Evolutionary conservation across 345 rosid genomes (phyloP), one percentile per base, ranked within the genome.

Genomic region (Linum lewisii): DNA sequence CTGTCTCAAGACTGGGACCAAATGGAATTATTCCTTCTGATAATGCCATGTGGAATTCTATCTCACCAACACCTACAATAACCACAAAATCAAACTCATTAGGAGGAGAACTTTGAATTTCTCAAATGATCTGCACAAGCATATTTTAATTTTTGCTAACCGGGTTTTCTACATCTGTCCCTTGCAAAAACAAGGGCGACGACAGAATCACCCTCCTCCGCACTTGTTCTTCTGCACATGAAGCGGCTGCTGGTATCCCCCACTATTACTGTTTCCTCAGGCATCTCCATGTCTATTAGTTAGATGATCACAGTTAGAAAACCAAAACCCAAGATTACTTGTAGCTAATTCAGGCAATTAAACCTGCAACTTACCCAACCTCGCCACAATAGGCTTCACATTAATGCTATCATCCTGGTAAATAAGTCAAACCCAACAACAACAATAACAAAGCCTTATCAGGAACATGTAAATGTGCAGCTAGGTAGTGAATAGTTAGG

Each of bases 151-250:
- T n/a, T n/a, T n/a, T n/a, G n/a, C n/a, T n/a, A n/a, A n/a, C n/a
- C n/a, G n/a, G n/a, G n/a, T n/a, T n/a, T n/a, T n/a, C n/a, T 68
- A 62, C 73, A 4, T 26, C 24, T 65, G 20, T 80, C 80, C 66
- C 32, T 73, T 11, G 80, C 73, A 58, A 80, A 73, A 24, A 77
- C 82, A 57, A 80, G 80, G 52, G 78, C 77, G 8, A 73, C 75
- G 18, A 73, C 78, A 51, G 63, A 42, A 66, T 7, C 21, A 20
- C 55, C 38, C 22, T 32, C 54, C 21, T n/a, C n/a, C n/a, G n/a
- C n/a, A n/a, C n/a, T n/a, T n/a, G n/a, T n/a, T n/a, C 57, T 69
- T 24, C 21, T 63, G 59, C 69, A 72, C 58, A 70, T 34, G 26
- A 75, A 75, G 58, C 58, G 15, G 18, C 66, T 67, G 51, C 66